Conservation (phyloP, 2,329 filamentous ascomycete genomes). For the Venturia oleaginea region DNA sequence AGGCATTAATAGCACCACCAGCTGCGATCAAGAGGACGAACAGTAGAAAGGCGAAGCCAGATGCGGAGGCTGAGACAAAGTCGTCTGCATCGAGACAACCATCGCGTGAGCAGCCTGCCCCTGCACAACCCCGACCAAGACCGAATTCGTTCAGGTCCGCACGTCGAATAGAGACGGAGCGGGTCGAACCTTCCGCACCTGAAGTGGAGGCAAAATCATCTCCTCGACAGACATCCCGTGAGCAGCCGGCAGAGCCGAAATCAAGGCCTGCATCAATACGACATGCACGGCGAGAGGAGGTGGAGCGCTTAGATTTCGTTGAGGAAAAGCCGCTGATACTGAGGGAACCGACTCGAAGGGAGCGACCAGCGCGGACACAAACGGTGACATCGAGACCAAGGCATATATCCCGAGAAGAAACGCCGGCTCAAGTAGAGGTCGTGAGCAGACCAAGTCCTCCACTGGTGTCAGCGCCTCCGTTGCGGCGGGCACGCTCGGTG, state of each 20-base stretch:
- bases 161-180: neutral
- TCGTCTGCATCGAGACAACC: neutral
- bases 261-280: neutral
- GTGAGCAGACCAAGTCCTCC: neutral
- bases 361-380: neutral
- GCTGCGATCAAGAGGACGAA: constrained; percentile 8
- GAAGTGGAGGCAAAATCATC: neutral
- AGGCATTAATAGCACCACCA: constrained; percentile 11
- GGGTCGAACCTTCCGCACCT: neutral
- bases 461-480: neutral
- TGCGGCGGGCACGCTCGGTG: neutral
- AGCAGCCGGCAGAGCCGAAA: neutral
- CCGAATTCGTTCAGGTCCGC: neutral
- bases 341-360: neutral
- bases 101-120: neutral
- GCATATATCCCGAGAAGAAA: neutral
- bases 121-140: neutral
- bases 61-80: neutral
- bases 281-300: neutral
- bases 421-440: neutral
- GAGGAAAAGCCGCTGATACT: constrained; percentile 6
- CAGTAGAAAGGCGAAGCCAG: neutral
- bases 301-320: neutral
- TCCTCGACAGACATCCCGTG: neutral
- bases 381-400: neutral